Evolutionary conservation across 305 asterid species (phyloP), one percentile per base, ranked within the genome.

Genomic region (Lippia alba): DNA sequence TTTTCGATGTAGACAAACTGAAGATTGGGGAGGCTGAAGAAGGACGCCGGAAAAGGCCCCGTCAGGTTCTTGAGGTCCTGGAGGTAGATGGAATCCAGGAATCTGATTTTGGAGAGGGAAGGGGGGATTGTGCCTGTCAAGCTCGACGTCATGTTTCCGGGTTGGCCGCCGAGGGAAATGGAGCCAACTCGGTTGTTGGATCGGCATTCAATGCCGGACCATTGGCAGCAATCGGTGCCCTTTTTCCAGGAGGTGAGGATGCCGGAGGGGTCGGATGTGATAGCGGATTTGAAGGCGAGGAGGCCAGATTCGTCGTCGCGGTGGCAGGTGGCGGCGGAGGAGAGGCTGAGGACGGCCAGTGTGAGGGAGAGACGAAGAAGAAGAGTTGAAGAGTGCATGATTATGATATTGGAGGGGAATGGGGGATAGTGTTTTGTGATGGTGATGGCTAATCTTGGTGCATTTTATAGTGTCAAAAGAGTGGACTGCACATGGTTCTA

Each of bases 191-290:
- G 89, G 64, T 51, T 66, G 3, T 64, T 72, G 4, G 20, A 19
- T 16, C 18, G 77, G 86, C 98, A 92, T 10, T 84, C 55, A 56
- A 92, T 41, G 34, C 93, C 91, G 0, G 17, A 12, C 98, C 97
- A 92, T 18, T 81, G 56, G 84, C 98, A 92, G 73, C 98, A 92
- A 74, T 92, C 88, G 0, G 96, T 80, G 68, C 93, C 93, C 10
- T 85, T 60, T 59, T 76, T 90, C 98, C 98, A 92, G 0, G 83
- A 63, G 69, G 79, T 5, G 0, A 92, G 91, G 66, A 79, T 62
- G 60, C 86, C 82, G 0, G 94, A 88, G 0, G 98, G 98, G 87
- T 92, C 98, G 66, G 96, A 54, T 12, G 55, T 77, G 60, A 88
- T 92, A n/a, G 87, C 96, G 19, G 88, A 75, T 75, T 90, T 90